These are phyloP conservation scores for Lasiodiplodia hormozganensis DNA, from an alignment of 2,329 filamentous ascomycete species.

Conservation along the genomic window DNA sequence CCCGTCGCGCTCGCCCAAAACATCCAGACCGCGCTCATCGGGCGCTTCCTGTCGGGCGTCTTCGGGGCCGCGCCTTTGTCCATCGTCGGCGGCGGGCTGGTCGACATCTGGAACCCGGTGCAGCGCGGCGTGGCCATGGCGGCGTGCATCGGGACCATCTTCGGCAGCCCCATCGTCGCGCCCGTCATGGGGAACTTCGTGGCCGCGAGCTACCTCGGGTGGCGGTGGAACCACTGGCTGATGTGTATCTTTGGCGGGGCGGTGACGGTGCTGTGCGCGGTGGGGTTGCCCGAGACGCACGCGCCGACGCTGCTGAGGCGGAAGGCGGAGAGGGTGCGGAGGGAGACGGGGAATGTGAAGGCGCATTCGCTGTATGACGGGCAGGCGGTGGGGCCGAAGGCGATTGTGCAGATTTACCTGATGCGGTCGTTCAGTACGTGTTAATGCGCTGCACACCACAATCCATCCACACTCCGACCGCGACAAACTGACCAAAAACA, in stretches of 20 bases:
- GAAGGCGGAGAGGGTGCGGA: conserved; percentile 66
- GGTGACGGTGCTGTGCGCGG: conserved; percentile 66
- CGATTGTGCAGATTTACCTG: conserved; percentile 33
- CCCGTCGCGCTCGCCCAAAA: conserved; percentile 63
- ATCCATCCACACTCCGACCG: no score
- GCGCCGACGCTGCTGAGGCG: conserved; percentile 52
- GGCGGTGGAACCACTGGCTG: conserved; percentile 75
- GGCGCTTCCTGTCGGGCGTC: conserved; percentile 65
- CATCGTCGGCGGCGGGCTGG: conserved; percentile 36
- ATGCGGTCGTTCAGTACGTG: conserved; percentile 48
- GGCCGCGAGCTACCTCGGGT: conserved; percentile 68
- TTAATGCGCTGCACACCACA: no score
- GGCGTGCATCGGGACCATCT: conserved; percentile 66
- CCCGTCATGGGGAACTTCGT: conserved; percentile 64
- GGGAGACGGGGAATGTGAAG: conserved; percentile 59
- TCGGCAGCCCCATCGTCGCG: conserved; percentile 69
- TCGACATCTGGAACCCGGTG: conserved; percentile 65
- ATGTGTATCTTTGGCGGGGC: conserved; percentile 67
- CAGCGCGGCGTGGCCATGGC: conserved; percentile 67
- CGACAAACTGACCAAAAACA: conserved; percentile 62
- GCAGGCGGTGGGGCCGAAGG: conserved; percentile 14
- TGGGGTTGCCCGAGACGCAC: conserved; percentile 65
- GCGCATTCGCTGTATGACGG: conserved; percentile 60
- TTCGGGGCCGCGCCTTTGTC: conserved; percentile 65
- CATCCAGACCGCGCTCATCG: conserved; percentile 62